Base-by-base conservation (phyloP, 176 grass and related monocot genomes). In the Zea luxurians region DNA sequence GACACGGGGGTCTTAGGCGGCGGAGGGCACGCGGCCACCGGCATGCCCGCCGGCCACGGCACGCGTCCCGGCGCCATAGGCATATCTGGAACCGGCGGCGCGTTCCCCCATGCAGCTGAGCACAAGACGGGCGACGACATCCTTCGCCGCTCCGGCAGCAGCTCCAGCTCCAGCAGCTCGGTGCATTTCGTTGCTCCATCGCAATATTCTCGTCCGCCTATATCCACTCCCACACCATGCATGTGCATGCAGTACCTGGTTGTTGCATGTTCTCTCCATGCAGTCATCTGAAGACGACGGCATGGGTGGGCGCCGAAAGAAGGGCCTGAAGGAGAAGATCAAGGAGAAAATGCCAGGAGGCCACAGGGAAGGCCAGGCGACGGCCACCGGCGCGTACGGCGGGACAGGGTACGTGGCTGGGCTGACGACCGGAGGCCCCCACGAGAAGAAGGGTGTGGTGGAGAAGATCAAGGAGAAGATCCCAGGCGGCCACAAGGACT, bases 381-480 rank as follows among this genome's bases (percentile, higher is more conserved):
- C 27, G 27, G 27, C 27, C 27, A 27, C 27, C 27, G 27, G 27
- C 27, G 27, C 27, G 27, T 27, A 27, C 27, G 27, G 27, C 27
- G 27, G 27, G 27, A 27, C 27, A 27, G 27, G 27, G 27, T 27
- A 27, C 27, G 27, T 27, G 27, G 27, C 27, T 27, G 27, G 27
- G 27, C 53, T 16, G 53, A n/a, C 52, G 16, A 3, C 41, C 7
- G 73, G 15, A 9, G 64, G 68, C 2, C n/a, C 77, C 4, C 70
- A 66, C 2, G 91, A 93, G 75, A 88, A 93, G 83, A 88, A 90
- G 37, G 91, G 88, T 8, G 15, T 90, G 13, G 84, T 82, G 88
- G 91, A 62, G 16, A 93, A 91, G 80, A 88, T 91, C 61, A 93
- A 90, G 85, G 88, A 93, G 83, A 93, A 93, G 66, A 80, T 93